These are phyloP conservation scores for Malus hybrid DNA, from an alignment of 331 rosid species.

Conservation along the genomic window DNA sequence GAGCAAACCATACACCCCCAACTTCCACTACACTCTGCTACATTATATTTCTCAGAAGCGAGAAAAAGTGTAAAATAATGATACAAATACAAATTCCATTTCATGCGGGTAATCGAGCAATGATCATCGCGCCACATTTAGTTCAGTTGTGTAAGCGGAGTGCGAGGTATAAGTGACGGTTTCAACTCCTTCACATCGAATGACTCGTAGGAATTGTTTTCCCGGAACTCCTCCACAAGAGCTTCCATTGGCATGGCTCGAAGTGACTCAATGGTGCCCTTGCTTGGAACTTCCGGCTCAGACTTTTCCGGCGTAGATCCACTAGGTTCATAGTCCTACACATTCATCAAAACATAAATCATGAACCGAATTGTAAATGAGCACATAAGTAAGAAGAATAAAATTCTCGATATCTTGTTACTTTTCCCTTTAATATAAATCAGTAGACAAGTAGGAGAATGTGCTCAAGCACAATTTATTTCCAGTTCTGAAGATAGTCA, in stretches of 20 bases:
- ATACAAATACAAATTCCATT: constrained; percentile 38
- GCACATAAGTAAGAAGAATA: background rate
- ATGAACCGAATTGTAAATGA: background rate
- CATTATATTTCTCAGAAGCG: background rate
- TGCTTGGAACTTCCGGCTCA: constrained; percentile 71
- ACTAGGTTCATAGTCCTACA: constrained; percentile 83
- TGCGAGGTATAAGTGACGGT: constrained; percentile 87
- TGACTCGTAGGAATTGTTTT: constrained; percentile 53
- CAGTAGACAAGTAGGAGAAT: background rate
- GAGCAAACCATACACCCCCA: constrained; percentile 1
- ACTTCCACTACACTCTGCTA: background rate
- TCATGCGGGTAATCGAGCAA: background rate
- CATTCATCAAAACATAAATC: background rate
- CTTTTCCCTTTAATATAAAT: too few relatives aligned
- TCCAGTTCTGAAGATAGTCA: background rate
- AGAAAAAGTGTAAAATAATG: constrained; percentile 18
- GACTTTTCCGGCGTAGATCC: constrained; percentile 62
- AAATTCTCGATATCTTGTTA: too few relatives aligned
- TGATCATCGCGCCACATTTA: background rate
- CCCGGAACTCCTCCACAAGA: constrained; percentile 81
- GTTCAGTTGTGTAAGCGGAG: constrained; percentile 67
- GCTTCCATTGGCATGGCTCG: constrained; percentile 82
- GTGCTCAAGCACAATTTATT: background rate
- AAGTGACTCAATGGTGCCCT: constrained; percentile 75
- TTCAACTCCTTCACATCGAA: constrained; percentile 60